Conservation (phyloP, 2,329 filamentous ascomycete species). For the Moelleriella libera region DNA sequence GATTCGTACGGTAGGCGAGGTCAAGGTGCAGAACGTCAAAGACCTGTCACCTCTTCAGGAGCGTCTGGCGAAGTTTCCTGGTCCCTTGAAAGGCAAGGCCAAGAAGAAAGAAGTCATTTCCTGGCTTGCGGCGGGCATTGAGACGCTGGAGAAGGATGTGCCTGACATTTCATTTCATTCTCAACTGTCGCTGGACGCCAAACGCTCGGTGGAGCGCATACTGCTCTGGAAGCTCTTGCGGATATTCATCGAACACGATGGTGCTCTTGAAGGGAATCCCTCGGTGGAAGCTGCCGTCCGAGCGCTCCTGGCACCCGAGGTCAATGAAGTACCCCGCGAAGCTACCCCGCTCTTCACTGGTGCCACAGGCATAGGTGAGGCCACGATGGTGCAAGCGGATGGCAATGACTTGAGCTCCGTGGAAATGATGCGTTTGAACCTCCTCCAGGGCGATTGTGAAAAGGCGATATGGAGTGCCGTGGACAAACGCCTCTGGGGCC, state of each 20-base stretch:
- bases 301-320: conserved; percentile 53
- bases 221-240: conserved; percentile 79
- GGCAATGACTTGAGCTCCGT: conserved; percentile 55
- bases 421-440: conserved; percentile 55
- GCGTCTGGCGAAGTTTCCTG: conserved; percentile 68
- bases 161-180: conserved; percentile 34
- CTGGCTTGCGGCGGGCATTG: conserved; percentile 71
- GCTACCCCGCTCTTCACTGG: conserved; percentile 10
- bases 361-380: conserved; percentile 10
- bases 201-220: conserved; percentile 64
- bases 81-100: conserved; percentile 73
- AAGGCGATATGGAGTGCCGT: conserved; percentile 88
- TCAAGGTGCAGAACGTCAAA: conserved; percentile 64
- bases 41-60: conserved; percentile 60
- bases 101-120: conserved; percentile 88
- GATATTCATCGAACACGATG: conserved; percentile 76
- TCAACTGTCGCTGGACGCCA: conserved; percentile 44
- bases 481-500: conserved; percentile 89
- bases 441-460: conserved; percentile 73
- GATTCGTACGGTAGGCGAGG: conserved; percentile 67
- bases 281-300: conserved; percentile 63
- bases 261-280: conserved; percentile 58
- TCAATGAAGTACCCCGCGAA: conserved; percentile 1
- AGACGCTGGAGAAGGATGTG: conserved; percentile 48
- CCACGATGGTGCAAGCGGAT: conserved; percentile 40